These are phyloP conservation scores for Apiosordaria backusii DNA, from an alignment of 495 filamentous ascomycete species.

Conservation along the genomic window DNA sequence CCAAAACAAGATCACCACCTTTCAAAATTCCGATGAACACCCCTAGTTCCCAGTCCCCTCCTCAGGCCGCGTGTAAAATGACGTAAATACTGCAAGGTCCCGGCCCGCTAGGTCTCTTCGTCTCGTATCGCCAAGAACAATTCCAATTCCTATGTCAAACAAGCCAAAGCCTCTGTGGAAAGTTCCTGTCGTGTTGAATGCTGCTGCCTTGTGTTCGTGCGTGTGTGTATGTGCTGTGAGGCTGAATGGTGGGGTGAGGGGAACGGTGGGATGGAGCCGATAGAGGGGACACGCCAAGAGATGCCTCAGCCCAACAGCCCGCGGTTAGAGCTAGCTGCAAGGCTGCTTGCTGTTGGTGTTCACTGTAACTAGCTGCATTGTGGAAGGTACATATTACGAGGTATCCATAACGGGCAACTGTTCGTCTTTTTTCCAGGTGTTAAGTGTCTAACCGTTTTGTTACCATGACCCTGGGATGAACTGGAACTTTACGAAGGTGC, in stretches of 20 bases:
- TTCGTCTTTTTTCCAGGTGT: background rate
- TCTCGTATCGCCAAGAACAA: background rate
- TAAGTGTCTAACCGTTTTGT: too few relatives aligned
- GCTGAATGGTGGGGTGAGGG: background rate
- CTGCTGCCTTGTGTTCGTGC: conserved; percentile 14
- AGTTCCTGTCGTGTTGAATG: conserved; percentile 13
- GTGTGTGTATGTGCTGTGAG: background rate
- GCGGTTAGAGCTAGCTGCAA: background rate
- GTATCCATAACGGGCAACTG: background rate
- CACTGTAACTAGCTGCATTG: background rate
- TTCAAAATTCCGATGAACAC: too few relatives aligned
- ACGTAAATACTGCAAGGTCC: background rate
- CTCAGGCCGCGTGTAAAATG: conserved; percentile 1
- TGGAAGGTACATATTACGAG: background rate
- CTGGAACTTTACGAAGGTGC: too few relatives aligned
- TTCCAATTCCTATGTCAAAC: background rate
- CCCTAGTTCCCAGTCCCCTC: background rate
- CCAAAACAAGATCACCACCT: background rate
- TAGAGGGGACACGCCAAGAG: background rate
- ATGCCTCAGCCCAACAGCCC: background rate
- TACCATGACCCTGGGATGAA: background rate
- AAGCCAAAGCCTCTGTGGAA: background rate
- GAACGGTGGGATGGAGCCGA: background rate
- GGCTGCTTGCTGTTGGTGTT: background rate
- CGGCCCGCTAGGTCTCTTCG: too few relatives aligned